Percentiles rank a stretch among this genome's conserved stretches.
Conservation (phyloP, 2,329 filamentous ascomycete species). For the Thelonectria olida region DNA sequence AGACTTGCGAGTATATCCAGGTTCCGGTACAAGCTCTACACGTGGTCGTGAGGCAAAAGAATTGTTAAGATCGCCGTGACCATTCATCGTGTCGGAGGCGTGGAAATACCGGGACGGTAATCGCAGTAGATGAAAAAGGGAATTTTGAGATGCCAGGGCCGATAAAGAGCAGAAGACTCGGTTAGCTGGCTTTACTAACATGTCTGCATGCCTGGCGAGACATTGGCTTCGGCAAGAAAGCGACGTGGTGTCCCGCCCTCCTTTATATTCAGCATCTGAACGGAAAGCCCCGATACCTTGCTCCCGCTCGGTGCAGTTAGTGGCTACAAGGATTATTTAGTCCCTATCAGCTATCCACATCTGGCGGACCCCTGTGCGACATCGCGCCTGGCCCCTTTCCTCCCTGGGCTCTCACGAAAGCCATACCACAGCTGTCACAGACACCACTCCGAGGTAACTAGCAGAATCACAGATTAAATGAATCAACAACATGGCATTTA, state of each 20-base stretch:
- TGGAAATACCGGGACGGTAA: background rate
- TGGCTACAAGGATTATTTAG: too few relatives aligned
- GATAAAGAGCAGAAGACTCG: background rate
- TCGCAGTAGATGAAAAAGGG: background rate
- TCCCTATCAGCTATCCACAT: background rate
- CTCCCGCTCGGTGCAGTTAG: too few relatives aligned
- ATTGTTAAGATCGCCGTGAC: conserved; percentile 47
- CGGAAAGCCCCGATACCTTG: too few relatives aligned
- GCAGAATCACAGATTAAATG: background rate
- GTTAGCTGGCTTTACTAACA: background rate
- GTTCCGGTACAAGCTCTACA: conserved; percentile 31
- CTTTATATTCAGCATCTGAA: too few relatives aligned
- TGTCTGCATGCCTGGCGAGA: background rate
- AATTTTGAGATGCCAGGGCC: background rate
- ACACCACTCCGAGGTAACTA: background rate
- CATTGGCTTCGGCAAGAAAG: background rate
- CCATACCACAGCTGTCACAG: background rate
- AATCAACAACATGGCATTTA: background rate
- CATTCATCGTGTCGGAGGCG: conserved; percentile 27
- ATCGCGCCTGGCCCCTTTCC: too few relatives aligned
- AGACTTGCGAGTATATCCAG: conserved; percentile 39
- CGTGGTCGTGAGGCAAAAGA: conserved; percentile 35
- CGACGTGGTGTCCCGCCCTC: background rate
- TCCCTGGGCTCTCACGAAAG: too few relatives aligned
- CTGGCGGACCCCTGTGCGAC: too few relatives aligned